A percentile compares a stretch with the other conserved stretches of the same genome.
These are phyloP conservation scores for Ophiostoma sp. DNA, from an alignment of 2,329 filamentous ascomycete species.

Conservation along the genomic window DNA sequence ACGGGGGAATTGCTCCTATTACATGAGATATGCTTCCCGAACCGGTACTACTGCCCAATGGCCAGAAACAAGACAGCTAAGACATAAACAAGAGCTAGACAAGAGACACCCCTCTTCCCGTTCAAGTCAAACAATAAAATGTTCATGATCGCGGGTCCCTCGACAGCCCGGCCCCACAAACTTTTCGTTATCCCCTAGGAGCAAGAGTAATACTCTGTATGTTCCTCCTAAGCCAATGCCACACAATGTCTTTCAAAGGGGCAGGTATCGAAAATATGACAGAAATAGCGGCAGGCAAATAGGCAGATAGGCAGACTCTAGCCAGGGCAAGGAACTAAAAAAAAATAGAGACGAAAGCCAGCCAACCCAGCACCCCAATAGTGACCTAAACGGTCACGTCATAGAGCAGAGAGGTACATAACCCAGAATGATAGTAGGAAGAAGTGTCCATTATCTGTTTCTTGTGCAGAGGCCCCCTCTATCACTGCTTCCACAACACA, in stretches of 20 bases:
- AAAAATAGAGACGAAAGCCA: no score
- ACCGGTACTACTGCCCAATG: not conserved
- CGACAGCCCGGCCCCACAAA: conserved; percentile 10
- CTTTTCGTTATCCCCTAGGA: not conserved
- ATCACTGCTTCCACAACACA: not conserved
- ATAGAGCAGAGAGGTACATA: no score
- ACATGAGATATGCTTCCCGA: not conserved
- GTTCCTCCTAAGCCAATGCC: no score
- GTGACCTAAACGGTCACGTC: no score
- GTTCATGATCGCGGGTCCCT: conserved; percentile 15
- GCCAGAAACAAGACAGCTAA: not conserved
- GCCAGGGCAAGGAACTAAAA: no score
- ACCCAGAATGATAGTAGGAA: no score
- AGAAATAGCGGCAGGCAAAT: no score
- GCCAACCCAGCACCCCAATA: no score
- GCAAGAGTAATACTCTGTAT: no score
- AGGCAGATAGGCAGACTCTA: no score
- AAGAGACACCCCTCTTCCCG: conserved; percentile 4
- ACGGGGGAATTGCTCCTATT: not conserved
- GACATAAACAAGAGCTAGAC: not conserved
- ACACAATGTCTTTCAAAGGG: not conserved
- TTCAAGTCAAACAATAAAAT: conserved; percentile 9
- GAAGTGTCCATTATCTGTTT: no score
- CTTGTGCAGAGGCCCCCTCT: not conserved
- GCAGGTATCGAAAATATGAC: no score